These are phyloP conservation scores for Mortierella sp. DNA, from an alignment of 371 early-diverging fungal species.

Conservation along the genomic window DNA sequence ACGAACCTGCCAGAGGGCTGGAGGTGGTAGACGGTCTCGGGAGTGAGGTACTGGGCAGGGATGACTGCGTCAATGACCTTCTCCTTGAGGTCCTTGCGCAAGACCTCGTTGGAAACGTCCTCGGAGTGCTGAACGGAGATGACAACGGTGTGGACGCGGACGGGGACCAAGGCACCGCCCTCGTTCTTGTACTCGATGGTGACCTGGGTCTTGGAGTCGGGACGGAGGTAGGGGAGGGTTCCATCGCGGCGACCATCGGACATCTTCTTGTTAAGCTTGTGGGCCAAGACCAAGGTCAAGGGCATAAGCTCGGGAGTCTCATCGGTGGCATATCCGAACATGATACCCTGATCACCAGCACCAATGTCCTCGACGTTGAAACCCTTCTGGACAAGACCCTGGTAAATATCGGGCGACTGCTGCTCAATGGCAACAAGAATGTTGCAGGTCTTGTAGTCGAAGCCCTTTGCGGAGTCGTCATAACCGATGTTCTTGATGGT, in stretches of 20 bases:
- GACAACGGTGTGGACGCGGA: constrained; percentile 98
- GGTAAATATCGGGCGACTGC: constrained; percentile 99
- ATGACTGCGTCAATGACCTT: constrained; percentile 95
- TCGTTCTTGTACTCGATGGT: constrained; percentile 99
- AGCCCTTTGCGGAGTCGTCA: constrained; percentile 96
- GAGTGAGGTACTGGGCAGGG: constrained; percentile 91
- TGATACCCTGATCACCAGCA: constrained; percentile 99
- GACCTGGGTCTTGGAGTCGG: constrained; percentile 99
- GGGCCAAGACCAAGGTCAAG: constrained; percentile 93
- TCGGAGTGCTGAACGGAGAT: constrained; percentile 98
- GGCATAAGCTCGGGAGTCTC: constrained; percentile 99
- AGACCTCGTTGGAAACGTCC: constrained; percentile 84
- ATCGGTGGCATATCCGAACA: constrained; percentile 98
- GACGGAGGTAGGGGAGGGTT: constrained; percentile 87
- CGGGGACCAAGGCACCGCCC: constrained; percentile 92
- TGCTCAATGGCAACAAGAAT: constrained; percentile 98
- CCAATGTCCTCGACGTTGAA: constrained; percentile 96
- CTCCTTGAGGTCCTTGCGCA: constrained; percentile 92
- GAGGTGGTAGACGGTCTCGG: constrained; percentile 94
- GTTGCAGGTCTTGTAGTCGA: constrained; percentile 99
- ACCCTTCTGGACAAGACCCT: constrained; percentile 92
- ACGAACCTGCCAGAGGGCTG: constrained; percentile 99
- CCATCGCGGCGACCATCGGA: constrained; percentile 95
- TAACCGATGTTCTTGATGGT: constrained; percentile 99
- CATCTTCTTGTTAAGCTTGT: constrained; percentile 97